Base-by-base conservation (phyloP, 352 stramenopile genomes). In the Nothophytophthora sp. region DNA sequence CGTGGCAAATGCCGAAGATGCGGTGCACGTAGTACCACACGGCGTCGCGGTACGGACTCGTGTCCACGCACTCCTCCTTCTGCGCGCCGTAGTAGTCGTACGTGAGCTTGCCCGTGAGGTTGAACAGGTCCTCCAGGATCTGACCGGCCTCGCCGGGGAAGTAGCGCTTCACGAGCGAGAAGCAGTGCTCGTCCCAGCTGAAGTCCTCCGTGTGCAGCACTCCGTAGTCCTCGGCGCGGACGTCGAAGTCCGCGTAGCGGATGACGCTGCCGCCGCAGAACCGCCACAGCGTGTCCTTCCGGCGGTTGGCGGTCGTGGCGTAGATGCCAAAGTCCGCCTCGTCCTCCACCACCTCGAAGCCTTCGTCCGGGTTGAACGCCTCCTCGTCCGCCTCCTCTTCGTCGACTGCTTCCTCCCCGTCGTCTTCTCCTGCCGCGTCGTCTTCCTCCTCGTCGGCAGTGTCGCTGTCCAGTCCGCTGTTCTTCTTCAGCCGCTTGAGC, bases 11-110 rank as follows among this genome's bases (percentile, higher is more conserved):
- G 32, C 85, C 85, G 28, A 93, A 92, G 59, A 93, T 90, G 47
- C 85, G 82, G 52, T 93, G 85, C 15, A 94, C 83, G 32, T 93
- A 95, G 60, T 90, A 92, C 83, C 85, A 93, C 24, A 95, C 86
- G 43, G 85, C 85, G 35, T 86, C 70, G 18, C 83, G 85, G 62
- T 90, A 95, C 37, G 85, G 81, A 39, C 61, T 80, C 23, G 85
- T 95, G 71, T 95, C 83, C 33, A 93, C 56, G 30, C 64, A 70
- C 22, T 75, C 59, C 25, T 85, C 73, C 20, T 84, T 80, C 23
- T 88, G 47, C 24, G 52, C 43, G 29, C 83, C 81, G 30, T 86
- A 88, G 60, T 67, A 89, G 34, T 90, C 73, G 55, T 95, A 93
- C 44, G 85, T 95, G 12, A 95, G 64, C 59, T 89, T 91, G 63